phyloP scores from a whole-genome alignment of 176 grass and related monocot genomes.

The Elymus sibiricus region DNA sequence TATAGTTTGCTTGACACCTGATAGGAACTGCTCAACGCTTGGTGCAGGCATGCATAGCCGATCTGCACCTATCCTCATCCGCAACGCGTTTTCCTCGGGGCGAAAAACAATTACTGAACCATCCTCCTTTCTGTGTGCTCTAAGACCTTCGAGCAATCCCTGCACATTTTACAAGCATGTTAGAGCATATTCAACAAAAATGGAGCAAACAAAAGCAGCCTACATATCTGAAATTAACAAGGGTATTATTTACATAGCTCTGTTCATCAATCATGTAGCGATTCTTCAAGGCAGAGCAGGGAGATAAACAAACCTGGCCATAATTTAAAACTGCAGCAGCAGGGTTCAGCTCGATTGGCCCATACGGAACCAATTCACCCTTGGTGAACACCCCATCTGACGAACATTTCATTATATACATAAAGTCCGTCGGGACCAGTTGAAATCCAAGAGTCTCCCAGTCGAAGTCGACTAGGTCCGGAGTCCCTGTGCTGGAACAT shows the following conservation, averaged over 20 bases:
- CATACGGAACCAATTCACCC: constrained; percentile 73
- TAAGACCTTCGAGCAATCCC: constrained; percentile 89
- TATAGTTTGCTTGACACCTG: constrained; percentile 72
- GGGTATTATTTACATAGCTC: neutral
- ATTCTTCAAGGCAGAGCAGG: neutral
- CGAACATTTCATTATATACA: constrained; percentile 70
- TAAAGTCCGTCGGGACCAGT: constrained; percentile 78
- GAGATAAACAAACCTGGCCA: constrained; percentile 63
- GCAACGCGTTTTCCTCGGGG: constrained; percentile 65
- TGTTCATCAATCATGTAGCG: neutral
- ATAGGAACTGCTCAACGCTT: constrained; percentile 68
- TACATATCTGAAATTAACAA: neutral
- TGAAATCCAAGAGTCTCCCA: constrained; percentile 89
- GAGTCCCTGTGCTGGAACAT: constrained; percentile 45
- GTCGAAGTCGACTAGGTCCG: constrained; percentile 57
- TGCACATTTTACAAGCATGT: constrained; percentile 12
- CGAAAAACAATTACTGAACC: constrained; percentile 77
- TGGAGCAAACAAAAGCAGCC: neutral
- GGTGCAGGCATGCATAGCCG: constrained; percentile 86
- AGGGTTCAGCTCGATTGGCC: constrained; percentile 70
- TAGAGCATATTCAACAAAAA: constrained; percentile 5
- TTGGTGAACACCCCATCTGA: constrained; percentile 54
- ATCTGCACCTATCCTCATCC: constrained; percentile 68
- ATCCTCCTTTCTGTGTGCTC: constrained; percentile 75
- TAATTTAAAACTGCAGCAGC: constrained; percentile 93